Conservation (phyloP, 495 filamentous ascomycete species). For the Lepraria neglecta region DNA sequence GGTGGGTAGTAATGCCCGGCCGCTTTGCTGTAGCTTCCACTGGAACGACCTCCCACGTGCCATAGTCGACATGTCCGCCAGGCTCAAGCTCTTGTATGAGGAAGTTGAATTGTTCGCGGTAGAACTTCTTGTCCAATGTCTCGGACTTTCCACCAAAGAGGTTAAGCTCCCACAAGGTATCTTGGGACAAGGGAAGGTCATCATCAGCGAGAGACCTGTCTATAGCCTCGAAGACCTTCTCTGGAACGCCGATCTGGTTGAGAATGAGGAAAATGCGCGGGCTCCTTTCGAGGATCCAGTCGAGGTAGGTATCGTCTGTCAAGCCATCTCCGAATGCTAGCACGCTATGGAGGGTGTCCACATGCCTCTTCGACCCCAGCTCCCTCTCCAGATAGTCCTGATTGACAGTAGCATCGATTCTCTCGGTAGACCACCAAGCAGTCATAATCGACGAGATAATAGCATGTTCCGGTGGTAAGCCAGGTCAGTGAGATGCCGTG, state of each 20-base stretch:
- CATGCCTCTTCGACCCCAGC: conserved; percentile 49
- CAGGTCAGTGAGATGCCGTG: background rate
- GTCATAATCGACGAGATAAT: conserved; percentile 24
- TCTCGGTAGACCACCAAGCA: conserved; percentile 73
- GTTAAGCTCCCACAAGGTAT: conserved; percentile 60
- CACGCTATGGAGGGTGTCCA: conserved; percentile 59
- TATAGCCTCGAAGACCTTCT: conserved; percentile 78
- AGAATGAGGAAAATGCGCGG: conserved; percentile 78
- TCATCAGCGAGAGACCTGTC: conserved; percentile 85
- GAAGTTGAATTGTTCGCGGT: conserved; percentile 74
- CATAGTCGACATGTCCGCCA: conserved; percentile 67
- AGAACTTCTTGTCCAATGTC: conserved; percentile 65
- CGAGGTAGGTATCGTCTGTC: conserved; percentile 85
- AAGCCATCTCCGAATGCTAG: conserved; percentile 80
- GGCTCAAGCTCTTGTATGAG: conserved; percentile 63
- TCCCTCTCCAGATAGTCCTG: conserved; percentile 55
- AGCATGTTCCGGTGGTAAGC: conserved; percentile 16
- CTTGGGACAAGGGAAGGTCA: conserved; percentile 73
- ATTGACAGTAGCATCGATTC: conserved; percentile 66
- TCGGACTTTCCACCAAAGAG: conserved; percentile 57
- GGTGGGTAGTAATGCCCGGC: conserved; percentile 43
- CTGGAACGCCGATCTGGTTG: conserved; percentile 68
- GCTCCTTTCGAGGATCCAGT: conserved; percentile 80
- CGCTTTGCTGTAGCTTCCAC: conserved; percentile 58
- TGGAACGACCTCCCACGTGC: conserved; percentile 71